Conservation (phyloP, 371 early-diverging fungal species). For the Mortierella sp. region DNA sequence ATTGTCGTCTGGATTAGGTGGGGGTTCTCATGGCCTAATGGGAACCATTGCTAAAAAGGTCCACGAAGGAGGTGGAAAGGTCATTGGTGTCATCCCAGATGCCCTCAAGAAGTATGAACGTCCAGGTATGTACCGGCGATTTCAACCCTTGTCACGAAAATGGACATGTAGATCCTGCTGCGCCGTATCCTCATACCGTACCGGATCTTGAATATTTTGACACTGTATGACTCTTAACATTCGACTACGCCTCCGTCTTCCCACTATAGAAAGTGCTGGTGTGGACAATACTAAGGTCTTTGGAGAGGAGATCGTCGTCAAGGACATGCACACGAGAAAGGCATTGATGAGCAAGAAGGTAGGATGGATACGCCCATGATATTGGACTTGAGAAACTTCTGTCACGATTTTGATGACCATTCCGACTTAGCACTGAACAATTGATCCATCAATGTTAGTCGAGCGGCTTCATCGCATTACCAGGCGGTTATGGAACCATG, state of each 20-base stretch:
- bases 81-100: constrained; percentile 78
- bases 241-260: no score
- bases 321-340: constrained; percentile 90
- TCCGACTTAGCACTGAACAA: no score
- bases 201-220: no score
- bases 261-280: constrained; percentile 26
- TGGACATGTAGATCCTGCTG: not conserved
- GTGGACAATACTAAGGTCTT: constrained; percentile 52
- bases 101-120: constrained; percentile 63
- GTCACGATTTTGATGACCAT: not conserved
- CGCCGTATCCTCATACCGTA: no score
- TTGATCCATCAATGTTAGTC: constrained; percentile 38
- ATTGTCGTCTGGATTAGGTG: constrained; percentile 57
- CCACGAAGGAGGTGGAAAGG: constrained; percentile 65
- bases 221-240: no score
- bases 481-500: constrained; percentile 88
- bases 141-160: not conserved
- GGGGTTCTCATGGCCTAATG: constrained; percentile 85
- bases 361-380: constrained; percentile 14
- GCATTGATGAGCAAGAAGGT: constrained; percentile 74
- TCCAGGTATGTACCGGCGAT: constrained; percentile 27
- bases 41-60: constrained; percentile 78
- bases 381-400: no score
- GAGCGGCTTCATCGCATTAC: constrained; percentile 86
- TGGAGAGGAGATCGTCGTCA: constrained; percentile 73